A percentile compares a stretch with the other conserved stretches of the same genome.
phyloP scores from a whole-genome alignment of 2,329 filamentous ascomycete species.

The Cytospora mali region DNA sequence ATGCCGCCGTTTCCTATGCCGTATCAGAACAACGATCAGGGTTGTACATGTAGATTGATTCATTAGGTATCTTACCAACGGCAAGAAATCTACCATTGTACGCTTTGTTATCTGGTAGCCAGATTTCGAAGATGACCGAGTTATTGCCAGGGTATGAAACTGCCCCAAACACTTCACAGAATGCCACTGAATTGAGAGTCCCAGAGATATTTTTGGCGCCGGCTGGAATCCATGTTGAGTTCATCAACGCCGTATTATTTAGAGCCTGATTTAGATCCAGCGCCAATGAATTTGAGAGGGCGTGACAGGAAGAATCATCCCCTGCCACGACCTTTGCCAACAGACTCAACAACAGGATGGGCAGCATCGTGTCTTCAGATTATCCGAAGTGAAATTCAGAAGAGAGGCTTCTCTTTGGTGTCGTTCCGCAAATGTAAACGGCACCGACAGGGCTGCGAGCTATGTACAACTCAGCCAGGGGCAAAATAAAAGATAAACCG shows the following conservation, averaged over 20 bases:
- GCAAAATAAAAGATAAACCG: too few relatives aligned
- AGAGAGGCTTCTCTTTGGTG: too few relatives aligned
- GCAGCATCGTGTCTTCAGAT: too few relatives aligned
- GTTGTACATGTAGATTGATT: too few relatives aligned
- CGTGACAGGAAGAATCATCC: slow-evolving; percentile 2
- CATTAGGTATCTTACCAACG: background rate
- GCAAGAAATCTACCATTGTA: slow-evolving; percentile 9
- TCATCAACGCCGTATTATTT: slow-evolving; percentile 8
- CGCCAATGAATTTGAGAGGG: background rate
- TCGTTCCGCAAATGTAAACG: too few relatives aligned
- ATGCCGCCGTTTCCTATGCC: background rate
- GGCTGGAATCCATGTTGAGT: slow-evolving; percentile 12
- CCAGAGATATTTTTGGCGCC: slow-evolving; percentile 5
- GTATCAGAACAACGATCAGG: background rate
- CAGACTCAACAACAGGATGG: too few relatives aligned
- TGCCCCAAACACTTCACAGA: slow-evolving; percentile 2
- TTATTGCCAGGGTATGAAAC: background rate
- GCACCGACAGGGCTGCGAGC: too few relatives aligned
- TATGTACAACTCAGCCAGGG: too few relatives aligned
- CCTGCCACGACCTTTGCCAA: background rate
- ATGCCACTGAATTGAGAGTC: slow-evolving; percentile 1
- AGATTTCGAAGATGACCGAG: slow-evolving; percentile 8
- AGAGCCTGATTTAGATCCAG: background rate
- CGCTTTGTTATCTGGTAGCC: background rate
- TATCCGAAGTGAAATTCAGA: too few relatives aligned